A percentile compares a stretch with the other conserved stretches of the same genome.
phyloP scores from a whole-genome alignment of 2,329 filamentous ascomycete species.

The Calonectria hongkongensis region DNA sequence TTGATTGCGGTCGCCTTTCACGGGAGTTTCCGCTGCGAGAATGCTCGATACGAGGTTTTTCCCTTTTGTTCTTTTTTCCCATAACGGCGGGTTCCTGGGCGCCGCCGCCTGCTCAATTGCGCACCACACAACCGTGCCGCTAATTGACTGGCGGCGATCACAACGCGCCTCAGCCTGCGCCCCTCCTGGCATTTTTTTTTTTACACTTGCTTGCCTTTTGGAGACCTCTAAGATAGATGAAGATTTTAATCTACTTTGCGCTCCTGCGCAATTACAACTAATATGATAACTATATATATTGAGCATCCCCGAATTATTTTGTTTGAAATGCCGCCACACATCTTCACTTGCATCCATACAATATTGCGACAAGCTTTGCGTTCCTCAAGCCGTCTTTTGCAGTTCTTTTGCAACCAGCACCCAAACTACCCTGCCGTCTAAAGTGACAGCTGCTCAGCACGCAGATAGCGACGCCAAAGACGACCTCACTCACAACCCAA shows the following conservation, averaged over 20 bases:
- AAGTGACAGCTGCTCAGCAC: neutral
- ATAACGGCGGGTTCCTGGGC: neutral
- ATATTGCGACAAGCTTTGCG: too few species aligned
- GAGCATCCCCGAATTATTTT: neutral
- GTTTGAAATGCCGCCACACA: neutral
- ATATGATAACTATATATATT: neutral
- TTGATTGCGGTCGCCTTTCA: slow-evolving; percentile 4
- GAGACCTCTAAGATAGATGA: neutral
- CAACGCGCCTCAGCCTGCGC: neutral
- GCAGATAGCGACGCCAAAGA: neutral
- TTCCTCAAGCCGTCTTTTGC: neutral
- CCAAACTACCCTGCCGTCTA: too few species aligned
- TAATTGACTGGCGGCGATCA: neutral
- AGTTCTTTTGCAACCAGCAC: neutral
- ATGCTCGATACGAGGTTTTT: neutral
- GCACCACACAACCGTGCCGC: slow-evolving; percentile 14
- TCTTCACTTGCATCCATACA: neutral
- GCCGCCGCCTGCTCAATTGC: neutral
- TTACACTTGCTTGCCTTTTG: neutral
- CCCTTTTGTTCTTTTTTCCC: neutral
- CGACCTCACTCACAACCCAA: neutral
- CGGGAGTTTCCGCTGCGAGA: neutral
- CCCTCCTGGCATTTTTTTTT: neutral
- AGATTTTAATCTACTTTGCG: neutral
- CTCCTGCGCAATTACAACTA: neutral